Evolutionary conservation across 768 basidiomycete genomes (phyloP), one percentile per base, ranked within the genome.

Genomic region (Royoungia palumana): DNA sequence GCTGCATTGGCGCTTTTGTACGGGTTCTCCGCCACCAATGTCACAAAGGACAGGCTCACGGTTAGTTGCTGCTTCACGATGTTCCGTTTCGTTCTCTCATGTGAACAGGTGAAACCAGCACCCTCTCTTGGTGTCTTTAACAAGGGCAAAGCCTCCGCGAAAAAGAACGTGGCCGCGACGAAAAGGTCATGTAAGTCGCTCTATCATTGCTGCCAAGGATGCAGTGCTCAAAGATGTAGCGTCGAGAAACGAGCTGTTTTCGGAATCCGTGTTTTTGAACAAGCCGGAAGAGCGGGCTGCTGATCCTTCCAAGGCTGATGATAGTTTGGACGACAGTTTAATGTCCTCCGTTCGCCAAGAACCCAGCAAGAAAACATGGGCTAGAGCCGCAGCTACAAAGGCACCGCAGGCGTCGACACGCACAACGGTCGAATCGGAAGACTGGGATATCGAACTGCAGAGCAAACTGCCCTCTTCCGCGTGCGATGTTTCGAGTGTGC

Each of bases 361-460:
- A 28, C 34, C 5, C 12, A 50, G 28, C 10, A 47, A 19, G 25
- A 41, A 42, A 8, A 27, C 38, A 35, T 27, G 28, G 44, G 25
- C n/a, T 5, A 20, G 47, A 44, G 24, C 24, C 5, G 4, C 35
- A 6, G 25, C 34, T 17, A 16, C 21, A 25, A 35, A 44, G n/a
- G 16, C 30, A 34, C 19, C 34, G 30, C 50, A 36, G 46, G 43
- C 17, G 12, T 12, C 50, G 30, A 45, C 41, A 34, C 45, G 45
- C 13, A 28, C 44, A 19, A 22, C 13, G 35, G 56, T 57, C 2
- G 65, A 58, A 46, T 83, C 82, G 10, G 68, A 72, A 17, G 56
- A 76, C 8, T 84, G 83, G 82, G 78, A 77, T 51, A 80, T 84
- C 24, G 83, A 83, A 56, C 40, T 62, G 13, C 70, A 74, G 45